A percentile compares a stretch with the other conserved stretches of the same genome.
These are phyloP conservation scores for Leptographium galeiforme DNA, from an alignment of 2,329 filamentous ascomycete genomes.

Conservation along the genomic window DNA sequence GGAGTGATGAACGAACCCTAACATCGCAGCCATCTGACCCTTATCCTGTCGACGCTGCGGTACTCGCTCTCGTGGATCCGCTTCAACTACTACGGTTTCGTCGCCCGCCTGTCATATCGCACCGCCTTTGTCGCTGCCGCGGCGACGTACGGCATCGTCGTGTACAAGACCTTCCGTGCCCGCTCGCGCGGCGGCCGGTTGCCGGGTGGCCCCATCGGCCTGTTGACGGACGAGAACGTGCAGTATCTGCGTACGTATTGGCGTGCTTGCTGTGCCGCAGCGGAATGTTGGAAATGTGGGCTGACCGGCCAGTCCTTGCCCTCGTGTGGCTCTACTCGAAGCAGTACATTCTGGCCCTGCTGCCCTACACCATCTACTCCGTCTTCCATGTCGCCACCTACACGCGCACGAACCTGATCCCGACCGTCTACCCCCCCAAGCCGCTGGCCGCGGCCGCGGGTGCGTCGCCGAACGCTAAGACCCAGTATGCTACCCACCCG, in stretches of 20 bases:
- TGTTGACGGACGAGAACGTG: conserved; percentile 85
- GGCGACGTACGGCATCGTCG: conserved; percentile 90
- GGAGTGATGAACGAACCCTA: background rate
- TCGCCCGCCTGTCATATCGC: conserved; percentile 77
- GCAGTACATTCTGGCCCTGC: conserved; percentile 78
- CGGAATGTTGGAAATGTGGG: too few relatives aligned
- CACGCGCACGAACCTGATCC: conserved; percentile 83
- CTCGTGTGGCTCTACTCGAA: conserved; percentile 88
- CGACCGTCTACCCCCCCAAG: conserved; percentile 61
- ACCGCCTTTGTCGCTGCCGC: conserved; percentile 81
- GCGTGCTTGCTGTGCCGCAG: background rate
- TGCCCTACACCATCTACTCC: conserved; percentile 94
- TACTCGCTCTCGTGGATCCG: conserved; percentile 78
- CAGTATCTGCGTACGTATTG: conserved; percentile 75
- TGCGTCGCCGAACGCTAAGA: conserved; percentile 43
- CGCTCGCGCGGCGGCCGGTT: conserved; percentile 48
- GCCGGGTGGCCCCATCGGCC: conserved; percentile 40
- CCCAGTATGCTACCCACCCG: conserved; percentile 39
- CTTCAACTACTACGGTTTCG: conserved; percentile 70
- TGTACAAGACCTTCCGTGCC: conserved; percentile 92
- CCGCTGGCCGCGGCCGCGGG: conserved; percentile 37
- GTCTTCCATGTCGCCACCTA: conserved; percentile 98
- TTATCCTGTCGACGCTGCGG: conserved; percentile 70
- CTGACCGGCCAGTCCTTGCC: conserved; percentile 56
- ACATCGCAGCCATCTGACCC: conserved; percentile 58